Base-by-base conservation (phyloP, 257 asterid species). In the Solanum piurae region DNA sequence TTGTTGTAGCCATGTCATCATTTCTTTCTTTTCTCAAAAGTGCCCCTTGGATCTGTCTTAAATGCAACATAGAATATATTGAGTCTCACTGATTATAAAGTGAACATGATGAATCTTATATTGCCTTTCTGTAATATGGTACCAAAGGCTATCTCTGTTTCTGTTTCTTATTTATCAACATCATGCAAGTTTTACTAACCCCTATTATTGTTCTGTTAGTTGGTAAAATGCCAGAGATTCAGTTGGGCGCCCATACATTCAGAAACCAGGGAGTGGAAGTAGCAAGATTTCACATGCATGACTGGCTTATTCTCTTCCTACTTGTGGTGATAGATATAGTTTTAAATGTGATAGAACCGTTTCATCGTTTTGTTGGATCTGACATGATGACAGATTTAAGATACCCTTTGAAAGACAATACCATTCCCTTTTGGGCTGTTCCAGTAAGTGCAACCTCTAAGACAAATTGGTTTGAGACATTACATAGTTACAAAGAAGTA, bases 351-450 rank as follows among this genome's bases (percentile, higher is more conserved):
- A 97, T 97, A 6, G 97, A 95, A 87, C 99, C 99, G 27, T 96
- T 96, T 93, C 95, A 96, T 86, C 98, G 99, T 79, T 96, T 96
- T 93, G 98, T 95, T 91, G 98, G 99, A 60, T 89, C 85, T 69
- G 97, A 95, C 33, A 95, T 95, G 98, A 92, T 97, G 98, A 94
- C 94, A 40, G 98, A 97, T 93, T 94, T 97, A 62, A 94, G 85
- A 90, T 97, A 97, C 90, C 99, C 99, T 11, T 73, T 95, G 94
- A 84, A 95, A 89, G 96, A 89, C 13, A 97, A 94, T 90, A 95
- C 98, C 31, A 71, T 96, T 83, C 99, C 99, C 83, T 46, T 97
- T 83, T 96, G 99, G 98, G 93, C 95, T 89, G 97, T 95, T 73
- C 99, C 98, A 91, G 99, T 95, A 95, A 87, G 91, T 68, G 66